A percentile compares a stretch with the other conserved stretches of the same genome.
Evolutionary conservation across 495 filamentous ascomycete species (phyloP).

Genomic region (Chaetomium cochliodes): DNA sequence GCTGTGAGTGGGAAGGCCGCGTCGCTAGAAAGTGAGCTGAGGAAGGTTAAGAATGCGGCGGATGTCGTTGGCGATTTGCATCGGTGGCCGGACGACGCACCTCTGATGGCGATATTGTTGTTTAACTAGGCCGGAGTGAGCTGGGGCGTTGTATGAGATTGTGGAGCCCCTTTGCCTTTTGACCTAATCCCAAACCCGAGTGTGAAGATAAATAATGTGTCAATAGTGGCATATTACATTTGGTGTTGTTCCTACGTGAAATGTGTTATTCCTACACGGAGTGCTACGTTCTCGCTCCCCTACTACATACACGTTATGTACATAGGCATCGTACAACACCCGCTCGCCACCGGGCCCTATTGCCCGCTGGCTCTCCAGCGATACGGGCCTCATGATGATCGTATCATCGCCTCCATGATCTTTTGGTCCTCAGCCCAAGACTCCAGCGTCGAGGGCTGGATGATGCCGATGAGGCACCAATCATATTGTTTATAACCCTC

Average conservation of each 20-base stretch:
- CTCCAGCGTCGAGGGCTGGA: slow-evolving; percentile 58
- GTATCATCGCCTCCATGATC: slow-evolving; percentile 11
- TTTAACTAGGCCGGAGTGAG: neutral
- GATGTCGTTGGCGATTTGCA: neutral
- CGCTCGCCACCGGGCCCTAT: neutral
- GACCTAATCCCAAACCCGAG: too few relatives aligned
- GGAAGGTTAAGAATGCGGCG: neutral
- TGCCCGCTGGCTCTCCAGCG: neutral
- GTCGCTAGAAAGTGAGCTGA: neutral
- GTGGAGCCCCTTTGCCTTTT: neutral
- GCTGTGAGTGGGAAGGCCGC: neutral
- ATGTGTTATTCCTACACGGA: neutral
- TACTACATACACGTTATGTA: slow-evolving; percentile 9
- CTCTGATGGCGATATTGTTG: neutral
- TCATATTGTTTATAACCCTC: slow-evolving; percentile 52
- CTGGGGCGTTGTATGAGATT: neutral
- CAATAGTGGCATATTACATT: neutral
- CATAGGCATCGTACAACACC: slow-evolving; percentile 15
- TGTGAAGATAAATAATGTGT: too few relatives aligned
- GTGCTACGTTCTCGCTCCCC: neutral
- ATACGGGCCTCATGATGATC: neutral
- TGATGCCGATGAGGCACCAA: slow-evolving; percentile 78
- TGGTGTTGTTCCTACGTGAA: neutral
- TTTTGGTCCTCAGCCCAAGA: slow-evolving; percentile 38
- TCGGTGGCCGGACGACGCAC: neutral